Base-by-base conservation (phyloP, 1,139 yeast species). In the Suhomyces ambrosiae region DNA sequence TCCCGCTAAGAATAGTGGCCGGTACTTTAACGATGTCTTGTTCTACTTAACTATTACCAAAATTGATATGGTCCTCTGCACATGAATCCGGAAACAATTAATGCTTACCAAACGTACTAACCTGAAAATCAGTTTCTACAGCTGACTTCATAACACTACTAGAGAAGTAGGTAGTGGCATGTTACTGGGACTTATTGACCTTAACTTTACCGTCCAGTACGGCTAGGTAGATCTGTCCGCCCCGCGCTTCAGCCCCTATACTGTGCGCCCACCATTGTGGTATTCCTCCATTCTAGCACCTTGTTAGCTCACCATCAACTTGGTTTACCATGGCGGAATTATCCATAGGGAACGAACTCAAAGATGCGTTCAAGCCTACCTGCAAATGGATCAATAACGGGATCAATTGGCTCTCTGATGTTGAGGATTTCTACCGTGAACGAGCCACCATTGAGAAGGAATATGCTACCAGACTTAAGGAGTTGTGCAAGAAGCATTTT, bases 381-480 rank as follows among this genome's bases (percentile, higher is more conserved):
- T 76, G 79, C 42, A 80, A 80, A 42, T 92, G 97, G 97, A 51
- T 85, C 35, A 64, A 69, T 39, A 79, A 82, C 44, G 92, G 95
- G 23, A 65, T 86, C 42, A 74, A 74, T 38, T 90, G 94, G 85
- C 67, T 90, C 15, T 63, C 69, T 1, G 97, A 92, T 46, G 68
- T 92, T 8, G 95, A 86, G 52, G 75, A 75, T 32, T 94, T 90
- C 60, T 94, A 90, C 60, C 76, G 80, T 32, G 96, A 89, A 60
- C 67, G 97, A 30, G 82, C 96, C 2, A 57, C 68, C 10, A 74
- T 92, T 40, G 98, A 94, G 62, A 79, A 75, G 51, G 97, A 92
- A 50, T 89, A 92, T 53, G 75, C 96, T 12, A 66, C 71, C 15
- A 85, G 80, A 50, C 66, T 94, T 37, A 72, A 77, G 42, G 76